Base-by-base conservation (phyloP, 2,329 filamentous ascomycete genomes). In the Scytalidium sp. region DNA sequence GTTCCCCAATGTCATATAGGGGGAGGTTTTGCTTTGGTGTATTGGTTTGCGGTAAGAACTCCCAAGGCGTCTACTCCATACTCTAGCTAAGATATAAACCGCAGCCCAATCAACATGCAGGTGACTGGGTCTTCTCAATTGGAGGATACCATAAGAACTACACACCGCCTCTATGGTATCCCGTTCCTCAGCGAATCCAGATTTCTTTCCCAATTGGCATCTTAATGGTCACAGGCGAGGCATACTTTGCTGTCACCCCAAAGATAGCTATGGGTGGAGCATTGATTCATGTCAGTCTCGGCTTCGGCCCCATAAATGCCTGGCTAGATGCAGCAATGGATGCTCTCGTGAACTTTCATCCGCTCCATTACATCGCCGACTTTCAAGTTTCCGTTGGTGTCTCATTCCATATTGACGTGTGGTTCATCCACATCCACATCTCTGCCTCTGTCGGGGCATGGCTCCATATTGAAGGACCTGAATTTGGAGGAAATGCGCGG, bases 241-340 rank as follows among this genome's bases (percentile, higher is more conserved):
- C 71, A 1, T 76, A 74, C 58, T 75, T 74, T 44, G 73, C 72
- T 23, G 68, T 76, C 22, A 76, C 72, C 0, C 70, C 72, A 5
- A 73, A 73, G 45, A 57, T 50, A 0, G 68, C 64, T 52, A 76
- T 76, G 73, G 71, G 56, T 4, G 72, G 73, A 3, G 71, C 66
- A 0, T 46, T 57, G 1, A 56, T 75, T 0, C 56, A 65, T 17
- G 65, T 64, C 0, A 42, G 54, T 0, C 52, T 72, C 0, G 45
- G 43, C 4, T n/a, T 63, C 1, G 70, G 70, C 1, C 60, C 64
- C 0, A 29, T 76, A 0, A 47, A 50, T 1, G 74, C 73, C 0
- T 70, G 56, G 50, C 69, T 74, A n/a, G 67, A 74, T 21, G 67
- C 67, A 3, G 70, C 56, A 36, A 59, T 62, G 1, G 67, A 53